These are phyloP conservation scores for Ampelomyces quisqualis DNA, from an alignment of 2,329 filamentous ascomycete species.

Conservation along the genomic window DNA sequence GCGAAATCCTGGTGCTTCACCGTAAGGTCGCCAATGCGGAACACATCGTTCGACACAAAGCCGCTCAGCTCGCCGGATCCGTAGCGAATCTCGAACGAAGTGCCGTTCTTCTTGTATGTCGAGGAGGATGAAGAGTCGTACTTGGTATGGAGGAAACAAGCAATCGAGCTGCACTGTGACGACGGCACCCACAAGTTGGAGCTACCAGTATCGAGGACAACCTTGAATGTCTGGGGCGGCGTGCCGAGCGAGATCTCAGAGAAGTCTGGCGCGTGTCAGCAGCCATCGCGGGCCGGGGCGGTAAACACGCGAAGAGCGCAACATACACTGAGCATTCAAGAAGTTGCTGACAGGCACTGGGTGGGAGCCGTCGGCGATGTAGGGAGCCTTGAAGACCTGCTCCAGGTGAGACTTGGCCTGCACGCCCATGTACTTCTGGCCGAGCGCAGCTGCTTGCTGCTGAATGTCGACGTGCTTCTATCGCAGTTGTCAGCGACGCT, in stretches of 20 bases:
- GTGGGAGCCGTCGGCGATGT: slow-evolving; percentile 67
- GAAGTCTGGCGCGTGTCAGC: slow-evolving; percentile 65
- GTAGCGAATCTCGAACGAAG: slow-evolving; percentile 88
- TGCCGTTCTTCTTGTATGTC: slow-evolving; percentile 91
- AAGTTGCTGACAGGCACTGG: slow-evolving; percentile 93
- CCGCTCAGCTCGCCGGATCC: slow-evolving; percentile 92
- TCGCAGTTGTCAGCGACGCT: slow-evolving; percentile 22
- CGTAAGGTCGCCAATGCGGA: slow-evolving; percentile 84
- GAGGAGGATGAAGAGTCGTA: slow-evolving; percentile 90
- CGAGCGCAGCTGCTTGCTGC: slow-evolving; percentile 75
- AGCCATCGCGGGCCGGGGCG: slow-evolving; percentile 1
- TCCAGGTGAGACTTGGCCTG: slow-evolving; percentile 68
- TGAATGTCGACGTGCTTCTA: slow-evolving; percentile 78
- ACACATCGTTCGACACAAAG: slow-evolving; percentile 84
- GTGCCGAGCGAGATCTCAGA: slow-evolving; percentile 92
- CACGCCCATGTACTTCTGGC: slow-evolving; percentile 94
- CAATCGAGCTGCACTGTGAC: slow-evolving; percentile 85
- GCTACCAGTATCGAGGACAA: slow-evolving; percentile 96
- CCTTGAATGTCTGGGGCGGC: slow-evolving; percentile 94
- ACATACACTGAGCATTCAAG: slow-evolving; percentile 95
- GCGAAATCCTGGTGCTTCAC: slow-evolving; percentile 92
- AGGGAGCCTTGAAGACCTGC: slow-evolving; percentile 76
- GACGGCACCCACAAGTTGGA: slow-evolving; percentile 99
- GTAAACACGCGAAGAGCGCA: not conserved
- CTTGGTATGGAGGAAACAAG: slow-evolving; percentile 95